A percentile compares a stretch with the other conserved stretches of the same genome.
phyloP scores from a whole-genome alignment of 75 land plant species.

The Isoetes taiwanensis region DNA sequence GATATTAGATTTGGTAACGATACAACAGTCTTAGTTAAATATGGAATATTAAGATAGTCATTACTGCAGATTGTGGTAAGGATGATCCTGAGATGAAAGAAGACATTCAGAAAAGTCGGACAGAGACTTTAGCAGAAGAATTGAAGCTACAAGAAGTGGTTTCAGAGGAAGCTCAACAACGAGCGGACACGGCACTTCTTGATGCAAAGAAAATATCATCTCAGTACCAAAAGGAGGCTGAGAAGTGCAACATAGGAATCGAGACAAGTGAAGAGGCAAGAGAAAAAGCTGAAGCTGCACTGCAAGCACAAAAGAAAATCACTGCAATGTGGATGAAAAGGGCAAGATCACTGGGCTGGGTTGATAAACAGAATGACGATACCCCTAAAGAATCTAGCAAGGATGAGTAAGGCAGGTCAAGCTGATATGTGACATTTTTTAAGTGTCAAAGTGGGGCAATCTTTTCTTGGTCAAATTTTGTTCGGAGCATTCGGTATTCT shows the following conservation, averaged over 20 bases:
- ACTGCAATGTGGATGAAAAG: conserved; percentile 51
- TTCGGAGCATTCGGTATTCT: no score
- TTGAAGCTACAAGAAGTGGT: conserved; percentile 49
- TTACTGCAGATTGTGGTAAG: conserved; percentile 49
- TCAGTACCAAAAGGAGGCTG: conserved; percentile 78
- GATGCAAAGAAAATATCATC: conserved; percentile 72
- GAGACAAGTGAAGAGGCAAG: conserved; percentile 82
- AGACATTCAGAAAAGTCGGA: conserved; percentile 44
- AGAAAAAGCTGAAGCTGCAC: conserved; percentile 54
- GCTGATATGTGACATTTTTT: no score
- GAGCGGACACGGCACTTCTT: conserved; percentile 48
- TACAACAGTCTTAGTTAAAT: no score
- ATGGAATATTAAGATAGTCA: no score
- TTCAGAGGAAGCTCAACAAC: conserved; percentile 40
- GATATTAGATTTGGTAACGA: no score
- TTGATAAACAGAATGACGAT: no score
- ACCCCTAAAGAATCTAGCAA: no score
- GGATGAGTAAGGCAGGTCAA: no score
- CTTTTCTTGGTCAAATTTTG: no score
- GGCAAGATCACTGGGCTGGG: conserved; percentile 61
- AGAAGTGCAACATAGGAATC: conserved; percentile 76
- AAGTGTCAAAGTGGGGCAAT: no score
- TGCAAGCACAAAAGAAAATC: conserved; percentile 35
- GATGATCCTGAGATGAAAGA: conserved; percentile 46
- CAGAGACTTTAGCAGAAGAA: conserved; percentile 47